phyloP scores from a whole-genome alignment of 2,329 filamentous ascomycete species.

The Fusarium sterilihyphosum region DNA sequence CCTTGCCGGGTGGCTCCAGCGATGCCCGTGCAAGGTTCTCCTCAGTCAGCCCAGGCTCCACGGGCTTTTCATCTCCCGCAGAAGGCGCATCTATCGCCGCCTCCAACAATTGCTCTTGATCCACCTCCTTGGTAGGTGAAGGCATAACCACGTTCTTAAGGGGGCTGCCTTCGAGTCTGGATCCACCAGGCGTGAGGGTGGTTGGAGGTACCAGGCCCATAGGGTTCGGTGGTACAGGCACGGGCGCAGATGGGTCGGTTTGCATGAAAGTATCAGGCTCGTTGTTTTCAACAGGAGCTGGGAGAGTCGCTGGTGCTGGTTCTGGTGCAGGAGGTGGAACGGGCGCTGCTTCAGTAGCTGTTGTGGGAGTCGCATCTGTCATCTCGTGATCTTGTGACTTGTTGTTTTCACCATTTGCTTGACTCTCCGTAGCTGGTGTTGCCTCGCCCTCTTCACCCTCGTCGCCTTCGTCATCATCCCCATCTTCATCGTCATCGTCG shows the following conservation, averaged over 20 bases:
- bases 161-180: conserved; percentile 60
- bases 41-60: conserved; percentile 7
- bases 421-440: conserved; percentile 40
- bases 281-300: conserved; percentile 30
- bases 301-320: not conserved
- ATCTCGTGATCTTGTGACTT: conserved; percentile 51
- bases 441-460: conserved; percentile 60
- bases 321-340: conserved; percentile 11
- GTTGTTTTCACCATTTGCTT: conserved; percentile 45
- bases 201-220: conserved; percentile 45
- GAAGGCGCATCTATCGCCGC: conserved; percentile 4
- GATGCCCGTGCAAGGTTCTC: conserved; percentile 10
- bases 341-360: conserved; percentile 28
- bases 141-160: conserved; percentile 62
- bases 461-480: conserved; percentile 58
- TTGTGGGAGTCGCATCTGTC: conserved; percentile 48
- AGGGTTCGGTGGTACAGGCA: conserved; percentile 44
- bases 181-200: conserved; percentile 43
- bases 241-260: conserved; percentile 34
- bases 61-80: not conserved
- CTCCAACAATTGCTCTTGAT: conserved; percentile 16
- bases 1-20: conserved; percentile 2
- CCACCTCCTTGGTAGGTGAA: conserved; percentile 54
- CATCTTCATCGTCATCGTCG: conserved; percentile 59
- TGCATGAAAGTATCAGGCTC: conserved; percentile 40